phyloP scores from a whole-genome alignment of 345 rosid species.

The Melaleuca alternifolia region DNA sequence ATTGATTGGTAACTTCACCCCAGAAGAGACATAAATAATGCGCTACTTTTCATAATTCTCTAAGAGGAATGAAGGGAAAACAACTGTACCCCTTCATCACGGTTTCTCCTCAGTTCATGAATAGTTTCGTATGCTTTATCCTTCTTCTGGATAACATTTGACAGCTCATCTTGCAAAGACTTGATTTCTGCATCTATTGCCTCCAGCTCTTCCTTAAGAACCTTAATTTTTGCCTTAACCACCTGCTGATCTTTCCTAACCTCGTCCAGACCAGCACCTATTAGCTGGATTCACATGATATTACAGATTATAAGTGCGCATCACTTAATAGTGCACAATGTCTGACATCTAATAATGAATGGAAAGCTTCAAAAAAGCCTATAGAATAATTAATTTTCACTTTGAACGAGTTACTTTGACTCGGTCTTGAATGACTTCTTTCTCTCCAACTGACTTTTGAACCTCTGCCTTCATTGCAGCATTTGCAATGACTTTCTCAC shows the following conservation, averaged over 20 bases:
- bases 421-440: constrained; percentile 74
- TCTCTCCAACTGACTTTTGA: constrained; percentile 76
- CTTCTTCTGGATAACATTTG: constrained; percentile 36
- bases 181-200: constrained; percentile 46
- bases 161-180: constrained; percentile 44
- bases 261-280: constrained; percentile 76
- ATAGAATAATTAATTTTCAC: neutral
- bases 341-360: neutral
- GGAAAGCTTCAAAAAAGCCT: neutral
- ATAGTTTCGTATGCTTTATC: constrained; percentile 48
- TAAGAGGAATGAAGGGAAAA: neutral
- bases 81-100: constrained; percentile 54
- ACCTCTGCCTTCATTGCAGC: constrained; percentile 77
- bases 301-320: neutral
- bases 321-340: neutral
- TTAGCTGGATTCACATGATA: constrained; percentile 31
- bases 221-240: constrained; percentile 38
- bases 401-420: constrained; percentile 41
- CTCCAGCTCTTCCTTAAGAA: constrained; percentile 43
- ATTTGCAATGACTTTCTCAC: constrained; percentile 75
- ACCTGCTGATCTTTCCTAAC: constrained; percentile 78
- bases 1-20: neutral
- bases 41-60: neutral
- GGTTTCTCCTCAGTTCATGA: constrained; percentile 45
- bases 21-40: neutral